Base-by-base conservation (phyloP, 257 asterid species). In the Solanum verrucosum region DNA sequence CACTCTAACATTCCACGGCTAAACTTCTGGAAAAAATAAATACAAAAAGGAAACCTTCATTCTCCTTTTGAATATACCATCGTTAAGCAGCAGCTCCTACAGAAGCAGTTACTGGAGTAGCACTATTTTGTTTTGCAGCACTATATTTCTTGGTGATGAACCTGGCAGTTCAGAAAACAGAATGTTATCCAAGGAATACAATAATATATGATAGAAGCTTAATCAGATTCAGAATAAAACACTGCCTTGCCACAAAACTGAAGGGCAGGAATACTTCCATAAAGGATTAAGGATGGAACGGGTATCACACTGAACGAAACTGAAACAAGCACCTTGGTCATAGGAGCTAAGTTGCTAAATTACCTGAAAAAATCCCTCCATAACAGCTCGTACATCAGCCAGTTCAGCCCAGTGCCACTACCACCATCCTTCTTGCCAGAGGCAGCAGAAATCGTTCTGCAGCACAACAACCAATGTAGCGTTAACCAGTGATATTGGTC, bases 331-430 rank as follows among this genome's bases (percentile, higher is more conserved):
- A 8, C 4, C 27, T 9, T 0, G 3, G 0, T 29, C 25, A 3
- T 29, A 82, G 29, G 29, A 82, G 86, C 70, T 9, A 49, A 18
- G 6, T 49, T 18, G 85, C 20, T 49, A 31, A 18, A 85, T 93
- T 77, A 96, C 99, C 99, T 95, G 96, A 97, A 97, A 89, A 97
- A 97, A 86, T 97, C 99, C 93, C 99, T 96, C 99, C 99, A 97
- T 91, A 97, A 77, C 83, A 96, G 93, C 92, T 96, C 99, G 59
- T 97, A 95, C 98, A 95, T 95, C 90, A 97, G 89, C 99, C 99
- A 97, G 95, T 95, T 95, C 91, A 93, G 86, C 65, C 98, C 98
- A 56, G 98, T 91, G 83, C 94, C 92, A 21, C 87, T 72, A 42
- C 95, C 94, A 75, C 93, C 95, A 75, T 88, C 91, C 88, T 93